Evolutionary conservation across 305 asterid species (phyloP).

Genomic region (Fraxinus angustifolia): DNA sequence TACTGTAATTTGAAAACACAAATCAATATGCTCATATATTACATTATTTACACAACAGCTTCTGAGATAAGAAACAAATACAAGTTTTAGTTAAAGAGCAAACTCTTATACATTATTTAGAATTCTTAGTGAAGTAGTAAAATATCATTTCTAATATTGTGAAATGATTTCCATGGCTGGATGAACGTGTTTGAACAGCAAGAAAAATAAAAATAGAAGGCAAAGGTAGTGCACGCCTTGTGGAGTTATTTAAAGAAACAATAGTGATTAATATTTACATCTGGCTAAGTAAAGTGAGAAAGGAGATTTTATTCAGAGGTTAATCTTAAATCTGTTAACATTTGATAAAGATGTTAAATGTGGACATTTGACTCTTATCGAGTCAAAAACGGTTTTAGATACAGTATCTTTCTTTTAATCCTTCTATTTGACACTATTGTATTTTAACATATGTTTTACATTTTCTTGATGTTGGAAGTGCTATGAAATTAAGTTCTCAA

Average conservation of each 20-base stretch:
- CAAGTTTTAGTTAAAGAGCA: neutral
- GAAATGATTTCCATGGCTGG: neutral
- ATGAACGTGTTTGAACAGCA: neutral
- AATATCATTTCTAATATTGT: neutral
- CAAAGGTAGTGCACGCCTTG: neutral
- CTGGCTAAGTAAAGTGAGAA: neutral
- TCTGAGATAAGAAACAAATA: neutral
- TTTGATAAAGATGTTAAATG: neutral
- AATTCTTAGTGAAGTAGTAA: neutral
- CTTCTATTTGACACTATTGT: neutral
- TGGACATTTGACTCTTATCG: neutral
- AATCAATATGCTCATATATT: neutral
- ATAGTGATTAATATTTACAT: neutral
- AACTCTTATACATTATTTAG: neutral
- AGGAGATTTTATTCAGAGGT: neutral
- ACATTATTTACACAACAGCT: neutral
- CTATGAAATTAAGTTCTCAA: neutral
- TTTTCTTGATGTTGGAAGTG: slow-evolving; percentile 2
- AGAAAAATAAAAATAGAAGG: neutral
- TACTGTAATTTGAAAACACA: neutral
- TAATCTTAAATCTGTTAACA: neutral
- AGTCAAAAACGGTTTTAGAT: neutral
- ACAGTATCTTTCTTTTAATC: neutral
- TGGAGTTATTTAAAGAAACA: neutral
- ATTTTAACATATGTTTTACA: neutral